Evolutionary conservation across 2,329 filamentous ascomycete genomes (phyloP).

Genomic region (Graphium sp.): DNA sequence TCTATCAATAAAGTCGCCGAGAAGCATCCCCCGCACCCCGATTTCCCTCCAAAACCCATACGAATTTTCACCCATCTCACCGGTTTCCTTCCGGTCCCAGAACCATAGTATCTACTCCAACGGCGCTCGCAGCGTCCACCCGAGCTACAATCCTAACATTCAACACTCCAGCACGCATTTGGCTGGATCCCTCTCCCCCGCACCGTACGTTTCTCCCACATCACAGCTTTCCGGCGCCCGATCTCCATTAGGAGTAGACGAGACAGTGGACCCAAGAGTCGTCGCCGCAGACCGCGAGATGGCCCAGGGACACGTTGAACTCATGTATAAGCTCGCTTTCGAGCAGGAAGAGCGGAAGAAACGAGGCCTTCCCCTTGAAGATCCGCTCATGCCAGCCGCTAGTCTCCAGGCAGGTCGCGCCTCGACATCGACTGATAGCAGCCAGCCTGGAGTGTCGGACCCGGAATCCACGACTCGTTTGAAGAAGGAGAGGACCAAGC

Average conservation of each 20-base stretch:
- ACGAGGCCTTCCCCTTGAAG: no score
- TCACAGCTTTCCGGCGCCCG: conserved; percentile 27
- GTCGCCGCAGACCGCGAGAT: conserved; percentile 58
- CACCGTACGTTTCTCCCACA: conserved; percentile 10
- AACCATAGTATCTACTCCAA: conserved; percentile 1
- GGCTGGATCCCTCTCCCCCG: conserved; percentile 9
- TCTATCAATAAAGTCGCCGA: conserved; percentile 6
- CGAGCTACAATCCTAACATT: background rate
- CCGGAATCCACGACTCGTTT: no score
- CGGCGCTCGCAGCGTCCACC: conserved; percentile 1
- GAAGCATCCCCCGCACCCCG: conserved; percentile 9
- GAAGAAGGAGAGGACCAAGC: conserved; percentile 31
- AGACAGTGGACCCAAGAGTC: conserved; percentile 60
- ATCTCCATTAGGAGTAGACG: conserved; percentile 42
- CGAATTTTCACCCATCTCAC: conserved; percentile 5
- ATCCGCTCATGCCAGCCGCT: no score
- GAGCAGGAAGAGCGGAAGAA: conserved; percentile 61
- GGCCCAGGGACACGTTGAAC: conserved; percentile 70
- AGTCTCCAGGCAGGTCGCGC: no score
- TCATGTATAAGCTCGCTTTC: conserved; percentile 83
- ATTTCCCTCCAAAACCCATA: conserved; percentile 2
- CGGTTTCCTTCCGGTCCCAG: background rate
- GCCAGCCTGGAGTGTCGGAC: no score
- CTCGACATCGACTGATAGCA: no score
- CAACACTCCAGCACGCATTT: conserved; percentile 7